Base-by-base conservation (phyloP, 805 yeast species). In the Candida hispaniensis region DNA sequence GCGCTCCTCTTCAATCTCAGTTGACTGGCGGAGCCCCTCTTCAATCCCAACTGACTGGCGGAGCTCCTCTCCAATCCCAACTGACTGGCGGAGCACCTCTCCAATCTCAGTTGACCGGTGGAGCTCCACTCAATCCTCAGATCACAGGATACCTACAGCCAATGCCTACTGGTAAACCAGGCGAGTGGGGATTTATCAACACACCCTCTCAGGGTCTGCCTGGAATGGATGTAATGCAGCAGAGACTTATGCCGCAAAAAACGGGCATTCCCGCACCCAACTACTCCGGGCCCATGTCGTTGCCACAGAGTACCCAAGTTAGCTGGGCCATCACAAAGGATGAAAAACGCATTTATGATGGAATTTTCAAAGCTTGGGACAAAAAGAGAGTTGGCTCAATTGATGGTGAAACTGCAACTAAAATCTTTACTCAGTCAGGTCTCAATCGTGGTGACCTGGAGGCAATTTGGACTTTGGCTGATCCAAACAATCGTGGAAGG, bases 301-400 rank as follows among this genome's bases (percentile, higher is more conserved):
- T 59, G 35, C 50, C 53, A 35, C 61, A 59, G 35, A 55, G 58
- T 29, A 66, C 72, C 11, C 74, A 77, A 40, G 78, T 79, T 20
- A 71, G 79, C 7, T 75, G 81, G 79, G 79, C 85, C 14, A 83
- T 88, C 47, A 75, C 93, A 32, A 79, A 80, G 47, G 83, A 81
- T 48, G 97, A 88, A 52, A 86, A 83, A 52, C 67, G 67, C 39
- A 73, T 83, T 40, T 88, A 86, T 59, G 93, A 80, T 49, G 80
- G 77, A 32, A 81, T 88, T 41, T 88, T 91, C 60, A 69, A 67
- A 38, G 85, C 91, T 24, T 88, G 94, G 83, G 96, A 86, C 50
- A 61, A 72, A 10, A 50, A 62, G 24, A 67, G 67, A 29, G 60
- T 61, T 26, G 97, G 97, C 0, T 71, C 58, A 44, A 64, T 88